Conservation (phyloP, 202 grass and related monocot genomes). For the Dendrocalamus latiflorus region DNA sequence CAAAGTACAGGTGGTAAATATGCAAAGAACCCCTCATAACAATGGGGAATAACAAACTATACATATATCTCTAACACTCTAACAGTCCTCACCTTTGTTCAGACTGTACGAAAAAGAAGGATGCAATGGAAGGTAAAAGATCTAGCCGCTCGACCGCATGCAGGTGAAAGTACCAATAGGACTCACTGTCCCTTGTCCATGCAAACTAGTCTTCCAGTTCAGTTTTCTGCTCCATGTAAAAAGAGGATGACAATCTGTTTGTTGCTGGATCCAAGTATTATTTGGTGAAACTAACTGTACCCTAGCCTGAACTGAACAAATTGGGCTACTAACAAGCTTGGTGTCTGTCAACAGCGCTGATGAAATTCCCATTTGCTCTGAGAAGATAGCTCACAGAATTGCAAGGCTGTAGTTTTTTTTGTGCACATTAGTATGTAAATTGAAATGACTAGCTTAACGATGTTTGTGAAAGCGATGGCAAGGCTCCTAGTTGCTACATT, state of each 20-base stretch:
- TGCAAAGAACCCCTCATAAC: no score
- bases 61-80: no score
- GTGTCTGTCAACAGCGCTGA: constrained; percentile 6
- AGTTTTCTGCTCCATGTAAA: constrained; percentile 56
- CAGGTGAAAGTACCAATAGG: constrained; percentile 34
- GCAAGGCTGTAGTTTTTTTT: constrained; percentile 10
- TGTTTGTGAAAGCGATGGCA: not conserved
- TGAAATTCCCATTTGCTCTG: constrained; percentile 14
- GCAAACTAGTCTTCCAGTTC: constrained; percentile 38
- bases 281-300: constrained; percentile 48
- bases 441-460: constrained; percentile 5
- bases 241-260: constrained; percentile 41
- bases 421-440: constrained; percentile 30
- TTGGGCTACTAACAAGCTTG: constrained; percentile 25
- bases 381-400: constrained; percentile 14
- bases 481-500: not conserved
- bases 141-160: constrained; percentile 38
- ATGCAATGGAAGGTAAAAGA: constrained; percentile 89
- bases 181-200: constrained; percentile 10
- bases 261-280: constrained; percentile 8
- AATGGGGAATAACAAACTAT: no score
- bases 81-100: constrained; percentile 82
- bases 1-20: no score
- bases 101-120: constrained; percentile 83
- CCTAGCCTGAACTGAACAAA: constrained; percentile 29